phyloP scores from a whole-genome alignment of 106 monocot species.

The Xerophyta viscosa region DNA sequence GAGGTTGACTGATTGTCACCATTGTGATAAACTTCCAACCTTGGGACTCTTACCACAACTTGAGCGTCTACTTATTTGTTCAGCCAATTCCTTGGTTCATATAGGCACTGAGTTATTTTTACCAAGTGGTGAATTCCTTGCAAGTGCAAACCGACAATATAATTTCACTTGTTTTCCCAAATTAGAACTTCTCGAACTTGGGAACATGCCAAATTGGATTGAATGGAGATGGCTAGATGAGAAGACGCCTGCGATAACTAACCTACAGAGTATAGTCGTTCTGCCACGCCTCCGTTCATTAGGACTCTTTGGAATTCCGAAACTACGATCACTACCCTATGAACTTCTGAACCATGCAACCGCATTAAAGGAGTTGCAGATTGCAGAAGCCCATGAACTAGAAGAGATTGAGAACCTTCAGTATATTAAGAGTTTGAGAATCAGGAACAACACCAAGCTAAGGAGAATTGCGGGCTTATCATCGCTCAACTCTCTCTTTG shows the following conservation, averaged over 20 bases:
- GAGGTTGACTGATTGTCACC: neutral
- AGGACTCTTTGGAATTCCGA: neutral
- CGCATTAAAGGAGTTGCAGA: neutral
- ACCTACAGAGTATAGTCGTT: neutral
- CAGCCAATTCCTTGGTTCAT: neutral
- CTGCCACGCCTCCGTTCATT: neutral
- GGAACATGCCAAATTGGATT: neutral
- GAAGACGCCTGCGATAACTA: neutral
- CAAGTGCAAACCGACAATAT: neutral
- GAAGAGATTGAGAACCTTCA: neutral
- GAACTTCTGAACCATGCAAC: neutral
- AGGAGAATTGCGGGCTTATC: neutral
- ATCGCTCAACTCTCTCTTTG: neutral
- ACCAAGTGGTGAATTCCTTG: neutral
- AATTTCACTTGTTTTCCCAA: neutral
- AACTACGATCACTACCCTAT: slow-evolving; percentile 6
- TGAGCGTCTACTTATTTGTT: neutral
- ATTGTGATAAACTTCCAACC: slow-evolving; percentile 7
- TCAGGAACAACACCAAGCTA: neutral
- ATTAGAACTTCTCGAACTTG: neutral
- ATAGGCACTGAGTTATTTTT: slow-evolving; percentile 9
- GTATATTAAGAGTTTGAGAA: neutral
- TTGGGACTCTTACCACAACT: slow-evolving; percentile 14
- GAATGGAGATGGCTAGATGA: slow-evolving; percentile 8
- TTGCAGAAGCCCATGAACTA: neutral